A percentile compares a stretch with the other conserved stretches of the same genome.
These are phyloP conservation scores for Colletotrichum falcatum DNA, from an alignment of 2,329 filamentous ascomycete genomes.

Conservation along the genomic window DNA sequence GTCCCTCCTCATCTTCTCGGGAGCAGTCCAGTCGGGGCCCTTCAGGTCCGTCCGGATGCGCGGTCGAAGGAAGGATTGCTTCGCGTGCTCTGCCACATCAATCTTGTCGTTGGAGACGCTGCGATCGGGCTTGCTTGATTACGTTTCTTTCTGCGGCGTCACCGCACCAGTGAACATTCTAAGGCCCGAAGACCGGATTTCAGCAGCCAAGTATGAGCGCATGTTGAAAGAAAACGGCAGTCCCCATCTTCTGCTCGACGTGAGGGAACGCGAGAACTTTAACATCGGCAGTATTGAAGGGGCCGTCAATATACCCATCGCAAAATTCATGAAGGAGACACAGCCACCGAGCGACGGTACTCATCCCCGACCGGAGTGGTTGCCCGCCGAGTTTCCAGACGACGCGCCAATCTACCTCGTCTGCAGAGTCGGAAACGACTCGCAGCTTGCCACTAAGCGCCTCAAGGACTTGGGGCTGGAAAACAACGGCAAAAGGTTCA, in stretches of 20 bases:
- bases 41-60: slow-evolving; percentile 85
- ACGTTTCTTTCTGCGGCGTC: slow-evolving; percentile 86
- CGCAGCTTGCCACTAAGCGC: slow-evolving; percentile 75
- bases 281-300: slow-evolving; percentile 81
- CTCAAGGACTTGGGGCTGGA: slow-evolving; percentile 72
- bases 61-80: slow-evolving; percentile 75
- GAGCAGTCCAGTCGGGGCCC: slow-evolving; percentile 50
- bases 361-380: slow-evolving; percentile 49
- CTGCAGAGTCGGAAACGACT: slow-evolving; percentile 83
- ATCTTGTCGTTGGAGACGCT: slow-evolving; percentile 74
- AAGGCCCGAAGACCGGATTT: slow-evolving; percentile 73
- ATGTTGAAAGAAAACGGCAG: slow-evolving; percentile 35
- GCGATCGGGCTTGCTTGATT: slow-evolving; percentile 77
- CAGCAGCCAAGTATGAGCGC: slow-evolving; percentile 69
- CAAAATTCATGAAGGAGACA: slow-evolving; percentile 68
- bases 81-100: slow-evolving; percentile 76
- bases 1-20: slow-evolving; percentile 63
- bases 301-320: slow-evolving; percentile 76
- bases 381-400: slow-evolving; percentile 53
- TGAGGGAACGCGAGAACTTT: slow-evolving; percentile 87
- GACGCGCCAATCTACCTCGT: slow-evolving; percentile 75
- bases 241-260: slow-evolving; percentile 78
- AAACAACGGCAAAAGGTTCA: slow-evolving; percentile 64
- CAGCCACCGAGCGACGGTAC: slow-evolving; percentile 38
- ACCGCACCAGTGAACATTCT: slow-evolving; percentile 67